A percentile compares a stretch with the other conserved stretches of the same genome.
These are phyloP conservation scores for Salix brachista DNA, from an alignment of 345 rosid genomes.

Conservation along the genomic window DNA sequence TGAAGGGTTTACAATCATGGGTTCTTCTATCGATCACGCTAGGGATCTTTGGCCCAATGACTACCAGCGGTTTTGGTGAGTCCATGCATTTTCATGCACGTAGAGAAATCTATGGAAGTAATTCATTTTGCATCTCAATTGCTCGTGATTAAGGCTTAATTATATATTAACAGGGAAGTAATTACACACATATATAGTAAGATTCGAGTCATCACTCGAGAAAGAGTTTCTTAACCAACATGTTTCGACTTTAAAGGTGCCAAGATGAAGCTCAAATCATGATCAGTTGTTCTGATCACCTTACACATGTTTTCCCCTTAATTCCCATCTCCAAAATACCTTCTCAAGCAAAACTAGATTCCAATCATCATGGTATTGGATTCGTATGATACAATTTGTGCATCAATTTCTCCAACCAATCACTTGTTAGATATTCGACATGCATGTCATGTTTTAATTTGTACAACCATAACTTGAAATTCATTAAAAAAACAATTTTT, in stretches of 20 bases:
- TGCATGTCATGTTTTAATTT: background rate
- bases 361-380: no score
- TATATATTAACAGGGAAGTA: background rate
- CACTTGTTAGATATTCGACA: background rate
- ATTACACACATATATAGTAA: background rate
- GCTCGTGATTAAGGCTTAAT: background rate
- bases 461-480: background rate
- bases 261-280: no score
- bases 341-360: no score
- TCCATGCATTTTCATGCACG: conserved; percentile 36
- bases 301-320: no score
- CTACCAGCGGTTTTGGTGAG: conserved; percentile 59
- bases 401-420: background rate
- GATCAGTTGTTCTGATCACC: no score
- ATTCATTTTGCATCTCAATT: background rate
- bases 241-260: no score
- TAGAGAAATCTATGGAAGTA: background rate
- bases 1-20: conserved; percentile 82
- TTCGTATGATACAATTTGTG: no score
- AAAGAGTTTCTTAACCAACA: background rate
- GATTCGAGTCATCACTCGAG: background rate
- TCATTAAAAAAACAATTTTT: background rate
- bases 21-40: conserved; percentile 61
- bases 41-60: conserved; percentile 64
- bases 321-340: no score